Evolutionary conservation across 352 stramenopile species (phyloP).

Genomic region (Phytopythium mirpurense): DNA sequence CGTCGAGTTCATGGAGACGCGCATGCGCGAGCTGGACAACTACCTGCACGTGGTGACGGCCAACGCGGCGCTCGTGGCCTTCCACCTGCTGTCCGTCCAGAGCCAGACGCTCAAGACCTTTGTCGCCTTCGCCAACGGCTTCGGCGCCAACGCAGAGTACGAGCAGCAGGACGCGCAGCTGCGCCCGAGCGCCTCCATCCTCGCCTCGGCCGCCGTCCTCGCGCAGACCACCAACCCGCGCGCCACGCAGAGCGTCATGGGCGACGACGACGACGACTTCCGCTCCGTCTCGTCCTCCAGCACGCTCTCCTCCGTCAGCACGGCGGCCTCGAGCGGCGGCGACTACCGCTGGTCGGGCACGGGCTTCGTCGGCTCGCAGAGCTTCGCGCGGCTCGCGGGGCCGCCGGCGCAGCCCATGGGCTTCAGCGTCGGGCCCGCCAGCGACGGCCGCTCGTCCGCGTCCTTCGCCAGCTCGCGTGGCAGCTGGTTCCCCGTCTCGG

Average conservation of each 20-base stretch:
- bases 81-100: slow-evolving; percentile 63
- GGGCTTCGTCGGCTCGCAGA: slow-evolving; percentile 63
- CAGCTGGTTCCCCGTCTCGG: slow-evolving; percentile 56
- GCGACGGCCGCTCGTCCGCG: slow-evolving; percentile 12
- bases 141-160: slow-evolving; percentile 69
- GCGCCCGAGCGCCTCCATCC: slow-evolving; percentile 57
- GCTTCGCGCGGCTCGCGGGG: slow-evolving; percentile 42
- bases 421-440: slow-evolving; percentile 25
- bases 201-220: slow-evolving; percentile 39
- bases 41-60: slow-evolving; percentile 62
- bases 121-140: slow-evolving; percentile 67
- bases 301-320: slow-evolving; percentile 57
- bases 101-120: slow-evolving; percentile 81
- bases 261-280: slow-evolving; percentile 77
- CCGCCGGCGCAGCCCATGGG: slow-evolving; percentile 12
- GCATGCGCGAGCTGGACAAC: slow-evolving; percentile 68
- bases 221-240: slow-evolving; percentile 23
- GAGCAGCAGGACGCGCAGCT: slow-evolving; percentile 50
- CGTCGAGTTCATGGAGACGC: slow-evolving; percentile 54
- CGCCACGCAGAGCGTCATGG: slow-evolving; percentile 61
- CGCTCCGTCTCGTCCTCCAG: slow-evolving; percentile 62
- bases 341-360: slow-evolving; percentile 83
- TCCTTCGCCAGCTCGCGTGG: slow-evolving; percentile 24
- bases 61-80: slow-evolving; percentile 64
- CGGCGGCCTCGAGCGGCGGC: slow-evolving; percentile 26